phyloP scores from a whole-genome alignment of 768 basidiomycete genomes.

The Suillus ampliporus region DNA sequence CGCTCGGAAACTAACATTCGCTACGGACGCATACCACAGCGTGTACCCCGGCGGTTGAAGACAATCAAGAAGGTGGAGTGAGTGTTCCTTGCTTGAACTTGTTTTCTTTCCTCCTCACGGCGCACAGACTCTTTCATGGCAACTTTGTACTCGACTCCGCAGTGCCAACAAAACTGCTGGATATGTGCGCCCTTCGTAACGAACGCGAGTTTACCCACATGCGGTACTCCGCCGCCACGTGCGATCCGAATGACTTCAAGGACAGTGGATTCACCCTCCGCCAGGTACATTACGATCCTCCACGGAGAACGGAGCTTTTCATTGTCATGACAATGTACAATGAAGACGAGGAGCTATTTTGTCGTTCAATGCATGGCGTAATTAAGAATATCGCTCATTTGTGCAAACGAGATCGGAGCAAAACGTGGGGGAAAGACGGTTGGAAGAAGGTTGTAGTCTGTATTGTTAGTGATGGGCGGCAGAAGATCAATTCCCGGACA shows the following conservation, averaged over 20 bases:
- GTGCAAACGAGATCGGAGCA: conserved; percentile 83
- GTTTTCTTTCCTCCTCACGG: not conserved
- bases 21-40: conserved; percentile 90
- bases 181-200: conserved; percentile 75
- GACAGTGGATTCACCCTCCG: conserved; percentile 83
- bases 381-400: conserved; percentile 93
- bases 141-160: conserved; percentile 92
- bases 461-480: conserved; percentile 86
- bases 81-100: conserved; percentile 35
- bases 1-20: conserved; percentile 65
- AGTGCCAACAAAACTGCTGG: conserved; percentile 89
- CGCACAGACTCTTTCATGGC: conserved; percentile 78
- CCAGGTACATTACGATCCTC: conserved; percentile 91
- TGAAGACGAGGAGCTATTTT: conserved; percentile 89
- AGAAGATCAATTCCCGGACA: conserved; percentile 84
- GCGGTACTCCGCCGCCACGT: conserved; percentile 95
- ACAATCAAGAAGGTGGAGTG: conserved; percentile 92
- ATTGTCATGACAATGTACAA: conserved; percentile 99
- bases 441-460: conserved; percentile 99
- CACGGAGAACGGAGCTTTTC: conserved; percentile 90
- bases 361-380: conserved; percentile 93
- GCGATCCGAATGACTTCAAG: conserved; percentile 94
- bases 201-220: conserved; percentile 95
- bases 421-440: conserved; percentile 96
- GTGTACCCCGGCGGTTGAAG: conserved; percentile 89